Conservation (phyloP, 129 eudicot species). For the Apium graveolens region DNA sequence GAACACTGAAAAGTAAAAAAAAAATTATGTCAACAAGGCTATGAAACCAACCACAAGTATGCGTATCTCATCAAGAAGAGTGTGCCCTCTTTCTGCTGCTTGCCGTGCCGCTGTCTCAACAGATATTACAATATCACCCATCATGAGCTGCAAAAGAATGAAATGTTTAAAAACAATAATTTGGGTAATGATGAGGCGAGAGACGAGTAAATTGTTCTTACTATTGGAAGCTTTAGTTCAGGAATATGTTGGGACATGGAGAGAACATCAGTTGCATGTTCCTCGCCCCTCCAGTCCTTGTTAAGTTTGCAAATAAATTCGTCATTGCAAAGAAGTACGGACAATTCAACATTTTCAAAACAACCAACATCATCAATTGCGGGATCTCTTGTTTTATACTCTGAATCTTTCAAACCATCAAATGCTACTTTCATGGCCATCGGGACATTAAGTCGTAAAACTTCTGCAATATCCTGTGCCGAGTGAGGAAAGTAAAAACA, state of each 20-base stretch:
- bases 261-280: slow-evolving; percentile 94
- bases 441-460: slow-evolving; percentile 14
- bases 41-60: slow-evolving; percentile 66
- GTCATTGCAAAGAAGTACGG: slow-evolving; percentile 90
- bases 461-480: slow-evolving; percentile 12
- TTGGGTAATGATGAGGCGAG: not conserved
- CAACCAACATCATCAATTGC: slow-evolving; percentile 59
- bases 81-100: slow-evolving; percentile 90
- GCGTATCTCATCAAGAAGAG: slow-evolving; percentile 85
- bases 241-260: slow-evolving; percentile 98
- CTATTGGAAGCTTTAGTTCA: slow-evolving; percentile 81
- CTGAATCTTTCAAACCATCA: slow-evolving; percentile 43
- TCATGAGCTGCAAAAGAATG: slow-evolving; percentile 57
- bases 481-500: not conserved
- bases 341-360: slow-evolving; percentile 69
- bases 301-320: slow-evolving; percentile 68
- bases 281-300: slow-evolving; percentile 90
- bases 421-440: slow-evolving; percentile 19
- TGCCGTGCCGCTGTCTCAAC: slow-evolving; percentile 91
- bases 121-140: slow-evolving; percentile 87
- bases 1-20: not conserved
- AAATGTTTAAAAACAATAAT: slow-evolving; percentile 14
- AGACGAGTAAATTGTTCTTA: slow-evolving; percentile 18
- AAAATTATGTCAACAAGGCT: not conserved
- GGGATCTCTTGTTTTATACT: slow-evolving; percentile 66